Evolutionary conservation across 768 basidiomycete species (phyloP), one percentile per base, ranked within the genome.

Genomic region (Polyporus arcularius): DNA sequence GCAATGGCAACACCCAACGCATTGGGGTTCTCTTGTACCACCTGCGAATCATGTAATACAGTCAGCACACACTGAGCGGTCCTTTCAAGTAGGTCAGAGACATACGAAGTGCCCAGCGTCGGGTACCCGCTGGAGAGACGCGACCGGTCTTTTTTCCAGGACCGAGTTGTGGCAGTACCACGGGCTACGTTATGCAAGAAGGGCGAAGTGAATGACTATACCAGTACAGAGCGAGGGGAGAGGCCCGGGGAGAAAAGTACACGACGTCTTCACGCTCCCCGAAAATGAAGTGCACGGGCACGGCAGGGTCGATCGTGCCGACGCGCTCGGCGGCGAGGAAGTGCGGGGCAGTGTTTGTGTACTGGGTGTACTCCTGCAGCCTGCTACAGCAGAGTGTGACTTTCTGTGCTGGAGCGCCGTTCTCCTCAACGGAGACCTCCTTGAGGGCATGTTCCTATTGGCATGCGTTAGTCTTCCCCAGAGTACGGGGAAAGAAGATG

Each of bases 211-310:
- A 26, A 1, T 26, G 21, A 26, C 10, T 11, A 6, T 21, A 6
- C 2, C 6, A 26, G 35, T 35, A 11, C 6, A 35, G 35, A 21
- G 46, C 6, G 12, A 9, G 5, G 46, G 18, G 21, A 12, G 21
- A 21, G 4, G n/a, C n/a, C n/a, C n/a, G n/a, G n/a, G 18, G 21
- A 31, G 21, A 21, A 1, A 47, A 3, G 46, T 11, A 18, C 42
- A 65, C 56, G 48, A 62, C 35, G 45, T 65, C 64, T 10, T n/a
- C 32, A 0, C 60, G 60, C 15, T 53, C 60, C 21, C 64, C 64
- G 47, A 56, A 51, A 32, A 65, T 53, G 39, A 18, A 55, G 43
- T 65, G 63, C n/a, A 60, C 40, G 16, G 54, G 38, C n/a, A 62
- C 45, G 4, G 53, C 4, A 5, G 42, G 43, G 38, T 55, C 53